Evolutionary conservation across 2,329 filamentous ascomycete species (phyloP), one percentile per base, ranked within the genome.

Genomic region (Zymoseptoria brevis): DNA sequence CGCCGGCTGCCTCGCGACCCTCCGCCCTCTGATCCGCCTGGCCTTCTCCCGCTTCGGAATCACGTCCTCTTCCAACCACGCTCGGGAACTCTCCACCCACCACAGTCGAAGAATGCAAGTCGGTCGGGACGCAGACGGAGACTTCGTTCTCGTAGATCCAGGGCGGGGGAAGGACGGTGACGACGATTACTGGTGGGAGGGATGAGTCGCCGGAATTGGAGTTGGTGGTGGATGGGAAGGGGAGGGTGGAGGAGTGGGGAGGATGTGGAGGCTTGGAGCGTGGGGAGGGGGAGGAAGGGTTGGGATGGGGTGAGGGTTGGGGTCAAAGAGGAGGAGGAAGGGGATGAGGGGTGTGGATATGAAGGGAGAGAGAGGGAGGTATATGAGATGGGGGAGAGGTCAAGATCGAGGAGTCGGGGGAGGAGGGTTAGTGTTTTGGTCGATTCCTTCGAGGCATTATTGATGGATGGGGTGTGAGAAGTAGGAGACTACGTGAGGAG

Each of bases 1-100:
- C 9, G 79, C 79, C 9, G 77, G 75, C 19, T 77, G 75, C 62
- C 73, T 81, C 8, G 78, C 78, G 6, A 80, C 78, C 0, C 72
- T 81, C 1, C 76, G 78, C 1, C 80, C 80, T 1, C 72, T 82
- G 0, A 72, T 81, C 51, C 76, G 72, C 26, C 53, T 66, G 24
- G 61, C 61, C 1, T 56, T 66, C 22, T 53, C 57, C 13, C 58
- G 54, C 16, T 8, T 65, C 16, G 65, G 65, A 19, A 30, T 67
- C 8, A 58, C 6, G 49, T 53, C 19, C 57, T 50, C 13, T 26
- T 53, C 2, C 50, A 51, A 35, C 48, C 60, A 7, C 48, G 21
- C 9, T 19, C 49, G 22, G 22, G 22, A 24, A 24, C 22, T 24
- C 4, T 24, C 22, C 49, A 21, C 9, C 54, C 48, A 56, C n/a